phyloP scores from a whole-genome alignment of 495 filamentous ascomycete species.

The Hypoxylon perforatum region DNA sequence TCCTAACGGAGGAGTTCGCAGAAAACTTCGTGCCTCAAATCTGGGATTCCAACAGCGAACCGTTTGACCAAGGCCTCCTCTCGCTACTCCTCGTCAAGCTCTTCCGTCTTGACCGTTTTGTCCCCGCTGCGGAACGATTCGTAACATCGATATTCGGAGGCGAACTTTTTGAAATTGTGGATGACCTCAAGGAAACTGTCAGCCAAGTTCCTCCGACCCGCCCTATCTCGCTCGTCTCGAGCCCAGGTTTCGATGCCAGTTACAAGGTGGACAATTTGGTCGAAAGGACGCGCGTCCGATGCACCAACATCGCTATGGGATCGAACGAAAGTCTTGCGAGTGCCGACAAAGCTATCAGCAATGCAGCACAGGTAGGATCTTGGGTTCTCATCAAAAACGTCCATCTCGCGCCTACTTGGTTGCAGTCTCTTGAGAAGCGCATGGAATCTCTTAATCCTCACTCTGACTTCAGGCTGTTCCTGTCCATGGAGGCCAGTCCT shows the following conservation, averaged over 20 bases:
- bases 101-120: constrained; percentile 94
- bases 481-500: constrained; percentile 96
- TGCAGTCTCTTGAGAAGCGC: constrained; percentile 96
- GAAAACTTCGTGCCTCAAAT: constrained; percentile 85
- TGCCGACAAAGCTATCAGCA: constrained; percentile 94
- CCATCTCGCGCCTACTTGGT: constrained; percentile 93
- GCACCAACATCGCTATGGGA: constrained; percentile 98
- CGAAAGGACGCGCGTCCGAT: constrained; percentile 79
- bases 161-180: constrained; percentile 79
- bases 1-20: constrained; percentile 85
- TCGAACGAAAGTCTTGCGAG: constrained; percentile 92
- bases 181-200: constrained; percentile 86
- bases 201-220: constrained; percentile 83
- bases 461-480: constrained; percentile 91
- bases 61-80: constrained; percentile 80
- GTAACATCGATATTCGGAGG: constrained; percentile 90
- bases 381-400: constrained; percentile 99
- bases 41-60: constrained; percentile 73
- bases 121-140: constrained; percentile 90
- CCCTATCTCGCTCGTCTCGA: constrained; percentile 91
- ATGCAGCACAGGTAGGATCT: constrained; percentile 88
- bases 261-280: constrained; percentile 98
- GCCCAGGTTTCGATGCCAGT: constrained; percentile 95
- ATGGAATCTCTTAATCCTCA: constrained; percentile 95
- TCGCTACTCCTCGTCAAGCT: constrained; percentile 91